Percentiles rank a stretch among this genome's conserved stretches.
phyloP scores from a whole-genome alignment of 176 grass and related monocot species.

The Eremochloa ophiuroides region DNA sequence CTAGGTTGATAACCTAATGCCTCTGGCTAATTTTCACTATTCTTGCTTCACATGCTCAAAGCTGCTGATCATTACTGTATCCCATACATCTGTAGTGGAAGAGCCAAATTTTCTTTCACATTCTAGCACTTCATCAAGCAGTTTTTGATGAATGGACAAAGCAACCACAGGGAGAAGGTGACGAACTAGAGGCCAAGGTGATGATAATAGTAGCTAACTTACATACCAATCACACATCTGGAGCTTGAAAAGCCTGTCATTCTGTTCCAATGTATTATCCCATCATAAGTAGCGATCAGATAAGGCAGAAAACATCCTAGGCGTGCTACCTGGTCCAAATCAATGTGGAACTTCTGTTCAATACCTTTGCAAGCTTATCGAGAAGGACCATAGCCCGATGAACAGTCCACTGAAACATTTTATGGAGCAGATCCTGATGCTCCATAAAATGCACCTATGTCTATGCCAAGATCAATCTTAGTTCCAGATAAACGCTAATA shows the following conservation, averaged over 20 bases:
- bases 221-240: background rate
- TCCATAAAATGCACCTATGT: constrained; percentile 1
- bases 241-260: background rate
- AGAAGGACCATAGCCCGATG: background rate
- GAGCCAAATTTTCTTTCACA: background rate
- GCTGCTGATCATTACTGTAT: background rate
- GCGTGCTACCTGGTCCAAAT: background rate
- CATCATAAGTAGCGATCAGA: background rate
- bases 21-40: background rate
- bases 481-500: background rate
- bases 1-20: background rate
- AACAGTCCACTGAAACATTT: background rate
- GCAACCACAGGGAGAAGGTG: background rate
- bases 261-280: background rate
- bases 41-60: background rate
- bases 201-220: background rate
- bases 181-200: background rate
- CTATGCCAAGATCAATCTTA: constrained; percentile 20
- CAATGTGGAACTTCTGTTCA: background rate
- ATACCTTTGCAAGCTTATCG: background rate
- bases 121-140: background rate
- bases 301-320: background rate
- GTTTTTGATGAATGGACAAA: background rate
- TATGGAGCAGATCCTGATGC: constrained; percentile 2
- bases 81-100: background rate